phyloP scores from a whole-genome alignment of 345 rosid species.

The Murraya paniculata region DNA sequence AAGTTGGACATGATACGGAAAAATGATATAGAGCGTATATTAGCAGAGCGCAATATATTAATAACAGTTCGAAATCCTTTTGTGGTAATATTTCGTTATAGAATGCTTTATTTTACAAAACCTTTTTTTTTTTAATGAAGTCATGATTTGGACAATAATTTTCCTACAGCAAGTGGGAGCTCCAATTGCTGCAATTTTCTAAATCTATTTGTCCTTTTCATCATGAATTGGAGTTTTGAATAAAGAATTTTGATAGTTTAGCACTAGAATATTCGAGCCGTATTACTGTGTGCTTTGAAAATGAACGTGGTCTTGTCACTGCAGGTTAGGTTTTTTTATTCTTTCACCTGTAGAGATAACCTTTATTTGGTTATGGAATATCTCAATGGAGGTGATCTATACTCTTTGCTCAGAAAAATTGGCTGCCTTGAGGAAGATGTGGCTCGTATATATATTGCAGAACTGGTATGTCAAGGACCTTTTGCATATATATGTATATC shows the following conservation, averaged over 20 bases:
- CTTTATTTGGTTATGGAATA: conserved; percentile 93
- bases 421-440: conserved; percentile 78
- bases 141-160: not conserved
- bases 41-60: conserved; percentile 78
- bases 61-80: conserved; percentile 83
- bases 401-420: conserved; percentile 71
- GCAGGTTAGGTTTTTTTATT: conserved; percentile 84
- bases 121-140: not conserved
- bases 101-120: conserved; percentile 4
- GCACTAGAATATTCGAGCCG: not conserved
- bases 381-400: conserved; percentile 84
- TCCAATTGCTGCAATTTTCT: conserved; percentile 8
- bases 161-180: not conserved
- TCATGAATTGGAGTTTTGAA: not conserved
- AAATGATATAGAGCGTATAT: conserved; percentile 70
- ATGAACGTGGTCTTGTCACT: conserved; percentile 24
- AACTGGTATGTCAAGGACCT: conserved; percentile 57
- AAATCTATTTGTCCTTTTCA: not conserved
- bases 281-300: not conserved
- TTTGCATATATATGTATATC: not conserved
- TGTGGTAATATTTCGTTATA: conserved; percentile 50
- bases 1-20: conserved; percentile 80
- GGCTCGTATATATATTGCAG: conserved; percentile 78
- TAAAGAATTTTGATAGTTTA: conserved; percentile 7
- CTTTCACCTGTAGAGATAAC: conserved; percentile 83